A percentile compares a stretch with the other conserved stretches of the same genome.
Evolutionary conservation across 345 rosid genomes (phyloP).

Genomic region (Nephelium lappaceum): DNA sequence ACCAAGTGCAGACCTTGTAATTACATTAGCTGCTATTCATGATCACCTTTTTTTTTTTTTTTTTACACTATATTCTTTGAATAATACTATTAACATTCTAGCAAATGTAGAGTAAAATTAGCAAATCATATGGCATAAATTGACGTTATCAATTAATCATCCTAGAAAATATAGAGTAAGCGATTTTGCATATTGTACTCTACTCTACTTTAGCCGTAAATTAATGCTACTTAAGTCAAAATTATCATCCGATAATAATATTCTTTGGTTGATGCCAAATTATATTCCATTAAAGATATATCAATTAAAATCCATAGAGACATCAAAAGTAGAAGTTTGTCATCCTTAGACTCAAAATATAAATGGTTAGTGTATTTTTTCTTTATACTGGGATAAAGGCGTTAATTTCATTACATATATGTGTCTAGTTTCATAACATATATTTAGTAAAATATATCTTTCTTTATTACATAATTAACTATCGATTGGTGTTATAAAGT

Average conservation of each 20-base stretch:
- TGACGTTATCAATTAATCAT: background rate
- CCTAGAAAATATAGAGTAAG: background rate
- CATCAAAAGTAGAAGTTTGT: background rate
- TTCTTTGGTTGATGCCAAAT: background rate
- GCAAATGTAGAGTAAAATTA: background rate
- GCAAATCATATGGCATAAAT: background rate
- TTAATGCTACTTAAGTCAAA: background rate
- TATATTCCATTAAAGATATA: conserved; percentile 11
- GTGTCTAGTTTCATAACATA: too few species aligned
- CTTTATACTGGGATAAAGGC: too few species aligned
- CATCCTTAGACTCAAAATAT: too few species aligned
- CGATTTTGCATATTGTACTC: background rate
- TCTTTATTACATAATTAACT: too few species aligned
- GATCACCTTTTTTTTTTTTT: background rate
- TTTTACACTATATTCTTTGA: background rate
- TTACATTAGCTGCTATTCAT: background rate
- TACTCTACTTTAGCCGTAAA: conserved; percentile 7
- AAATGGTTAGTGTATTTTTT: too few species aligned
- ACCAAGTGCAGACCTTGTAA: background rate
- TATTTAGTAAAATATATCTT: too few species aligned
- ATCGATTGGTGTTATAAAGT: too few species aligned
- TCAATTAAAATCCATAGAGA: background rate
- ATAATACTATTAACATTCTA: background rate
- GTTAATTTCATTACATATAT: too few species aligned
- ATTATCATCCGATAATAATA: conserved; percentile 6